Evolutionary conservation across 805 yeast species (phyloP).

Genomic region (Torulaspora gathmanii): DNA sequence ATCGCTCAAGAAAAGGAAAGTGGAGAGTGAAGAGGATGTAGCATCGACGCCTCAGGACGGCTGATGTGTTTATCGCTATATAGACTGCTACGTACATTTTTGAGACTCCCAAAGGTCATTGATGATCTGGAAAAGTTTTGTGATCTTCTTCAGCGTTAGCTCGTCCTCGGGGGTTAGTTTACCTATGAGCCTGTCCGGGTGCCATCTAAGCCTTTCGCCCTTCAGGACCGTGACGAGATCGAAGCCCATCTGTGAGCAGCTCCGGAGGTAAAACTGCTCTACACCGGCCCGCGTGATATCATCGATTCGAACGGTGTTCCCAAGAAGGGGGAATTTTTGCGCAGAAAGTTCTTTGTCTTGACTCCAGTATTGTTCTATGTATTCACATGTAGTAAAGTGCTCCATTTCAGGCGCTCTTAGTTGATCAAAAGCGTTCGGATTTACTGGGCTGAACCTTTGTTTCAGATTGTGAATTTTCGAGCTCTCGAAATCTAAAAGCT

Average conservation of each 20-base stretch:
- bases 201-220: constrained; percentile 60
- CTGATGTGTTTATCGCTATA: constrained; percentile 5
- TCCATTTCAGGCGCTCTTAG: not conserved
- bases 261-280: constrained; percentile 13
- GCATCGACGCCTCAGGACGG: constrained; percentile 31
- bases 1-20: constrained; percentile 18
- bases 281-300: constrained; percentile 8
- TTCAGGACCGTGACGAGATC: constrained; percentile 30
- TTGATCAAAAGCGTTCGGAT: constrained; percentile 3
- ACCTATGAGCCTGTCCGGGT: constrained; percentile 49
- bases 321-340: not conserved
- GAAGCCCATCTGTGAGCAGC: constrained; percentile 4
- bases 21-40: constrained; percentile 18
- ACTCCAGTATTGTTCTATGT: constrained; percentile 1
- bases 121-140: constrained; percentile 41
- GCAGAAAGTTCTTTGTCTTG: not conserved
- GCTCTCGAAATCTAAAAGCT: not conserved
- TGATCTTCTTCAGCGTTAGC: constrained; percentile 29
- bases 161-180: constrained; percentile 7
- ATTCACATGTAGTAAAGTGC: not conserved
- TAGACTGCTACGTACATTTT: constrained; percentile 6
- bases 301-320: constrained; percentile 1
- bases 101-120: constrained; percentile 38
- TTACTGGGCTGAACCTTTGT: not conserved
- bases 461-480: not conserved